Conservation (phyloP, 2,329 filamentous ascomycete species). For the Zalaria sp. region DNA sequence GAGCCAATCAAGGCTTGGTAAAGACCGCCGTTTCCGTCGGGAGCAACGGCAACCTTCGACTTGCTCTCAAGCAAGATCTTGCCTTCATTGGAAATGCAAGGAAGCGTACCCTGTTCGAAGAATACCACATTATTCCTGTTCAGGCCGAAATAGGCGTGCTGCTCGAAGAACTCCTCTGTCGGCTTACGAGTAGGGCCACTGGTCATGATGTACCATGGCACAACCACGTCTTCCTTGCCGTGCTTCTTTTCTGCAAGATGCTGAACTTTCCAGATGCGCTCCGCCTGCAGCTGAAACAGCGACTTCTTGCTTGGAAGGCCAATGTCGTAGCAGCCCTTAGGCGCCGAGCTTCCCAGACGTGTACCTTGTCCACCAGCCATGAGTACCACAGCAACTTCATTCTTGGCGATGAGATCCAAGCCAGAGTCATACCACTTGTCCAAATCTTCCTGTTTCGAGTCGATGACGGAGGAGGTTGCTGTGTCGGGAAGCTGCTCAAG, state of each 20-base stretch:
- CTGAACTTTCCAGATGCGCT: slow-evolving; percentile 81
- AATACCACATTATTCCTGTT: slow-evolving; percentile 73
- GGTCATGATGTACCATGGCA: slow-evolving; percentile 99
- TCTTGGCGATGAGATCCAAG: slow-evolving; percentile 49
- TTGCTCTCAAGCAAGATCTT: slow-evolving; percentile 93
- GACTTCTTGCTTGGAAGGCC: slow-evolving; percentile 85
- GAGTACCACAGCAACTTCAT: slow-evolving; percentile 71
- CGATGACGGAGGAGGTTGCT: slow-evolving; percentile 79
- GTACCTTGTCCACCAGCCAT: slow-evolving; percentile 98
- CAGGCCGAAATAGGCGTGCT: slow-evolving; percentile 84
- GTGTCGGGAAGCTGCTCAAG: slow-evolving; percentile 82
- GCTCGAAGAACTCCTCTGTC: slow-evolving; percentile 85
- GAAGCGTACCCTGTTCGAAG: slow-evolving; percentile 93
- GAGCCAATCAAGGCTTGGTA: slow-evolving; percentile 80
- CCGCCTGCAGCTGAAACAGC: slow-evolving; percentile 93
- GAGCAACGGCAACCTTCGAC: slow-evolving; percentile 80
- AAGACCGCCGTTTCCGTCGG: slow-evolving; percentile 92
- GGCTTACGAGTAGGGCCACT: slow-evolving; percentile 83
- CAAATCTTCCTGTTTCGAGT: slow-evolving; percentile 66
- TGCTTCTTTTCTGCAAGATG: slow-evolving; percentile 60
- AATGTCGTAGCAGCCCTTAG: slow-evolving; percentile 97
- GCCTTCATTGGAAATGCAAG: slow-evolving; percentile 93
- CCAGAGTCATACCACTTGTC: slow-evolving; percentile 69
- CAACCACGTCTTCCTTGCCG: slow-evolving; percentile 45
- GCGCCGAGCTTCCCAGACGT: slow-evolving; percentile 80